Percentiles rank a stretch among this genome's conserved stretches.
phyloP scores from a whole-genome alignment of 2,329 filamentous ascomycete genomes.

The Colletotrichum zoysiae region DNA sequence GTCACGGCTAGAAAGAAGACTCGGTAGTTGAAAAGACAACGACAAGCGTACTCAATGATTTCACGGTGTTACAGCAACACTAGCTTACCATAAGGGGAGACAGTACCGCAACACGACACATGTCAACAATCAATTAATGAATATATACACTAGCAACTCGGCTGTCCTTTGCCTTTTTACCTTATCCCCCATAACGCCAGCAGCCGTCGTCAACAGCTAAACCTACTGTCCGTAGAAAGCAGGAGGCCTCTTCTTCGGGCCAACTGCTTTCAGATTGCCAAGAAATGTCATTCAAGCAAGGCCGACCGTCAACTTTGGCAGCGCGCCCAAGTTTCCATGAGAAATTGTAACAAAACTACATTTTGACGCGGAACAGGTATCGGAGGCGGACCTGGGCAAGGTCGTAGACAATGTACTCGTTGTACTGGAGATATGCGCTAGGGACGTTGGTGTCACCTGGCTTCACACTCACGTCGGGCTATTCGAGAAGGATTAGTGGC shows the following conservation, averaged over 20 bases:
- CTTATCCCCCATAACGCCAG: neutral
- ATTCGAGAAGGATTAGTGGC: constrained; percentile 33
- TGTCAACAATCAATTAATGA: neutral
- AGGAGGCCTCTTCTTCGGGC: neutral
- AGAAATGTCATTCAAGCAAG: neutral
- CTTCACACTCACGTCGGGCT: constrained; percentile 63
- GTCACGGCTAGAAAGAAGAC: too few species aligned
- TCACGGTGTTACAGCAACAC: too few species aligned
- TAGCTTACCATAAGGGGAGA: neutral
- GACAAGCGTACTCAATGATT: too few species aligned
- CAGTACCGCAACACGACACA: neutral
- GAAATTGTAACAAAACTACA: constrained; percentile 47
- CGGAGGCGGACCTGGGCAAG: constrained; percentile 76
- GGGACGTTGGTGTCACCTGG: constrained; percentile 63
- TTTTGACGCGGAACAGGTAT: constrained; percentile 75
- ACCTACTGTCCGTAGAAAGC: neutral
- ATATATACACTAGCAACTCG: neutral
- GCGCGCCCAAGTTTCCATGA: neutral
- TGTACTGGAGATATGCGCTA: constrained; percentile 69
- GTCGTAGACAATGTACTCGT: constrained; percentile 81
- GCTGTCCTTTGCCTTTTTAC: neutral
- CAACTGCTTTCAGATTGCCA: neutral
- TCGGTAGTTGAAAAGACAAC: too few species aligned
- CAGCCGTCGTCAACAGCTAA: neutral
- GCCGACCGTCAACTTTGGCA: too few species aligned